Base-by-base conservation (phyloP, 768 basidiomycete genomes). In the Lentinus tigrinus region DNA sequence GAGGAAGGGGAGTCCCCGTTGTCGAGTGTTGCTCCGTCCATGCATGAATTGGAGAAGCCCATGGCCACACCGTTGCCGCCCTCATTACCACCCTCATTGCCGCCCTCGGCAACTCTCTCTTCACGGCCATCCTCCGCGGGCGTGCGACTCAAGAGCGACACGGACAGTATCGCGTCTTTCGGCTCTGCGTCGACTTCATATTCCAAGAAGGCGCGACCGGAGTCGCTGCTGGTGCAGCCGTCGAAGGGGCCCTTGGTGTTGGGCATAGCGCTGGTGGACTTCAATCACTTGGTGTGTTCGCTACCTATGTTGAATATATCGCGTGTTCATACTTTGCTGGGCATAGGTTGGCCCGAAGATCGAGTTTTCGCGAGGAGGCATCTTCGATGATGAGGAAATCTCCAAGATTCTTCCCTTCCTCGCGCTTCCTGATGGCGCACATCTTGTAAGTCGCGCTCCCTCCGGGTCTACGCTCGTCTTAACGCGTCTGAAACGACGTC, bases 371-470 rank as follows among this genome's bases (percentile, higher is more conserved):
- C 77, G 84, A 65, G 91, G 91, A 3, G 85, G 86, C 3, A 81
- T 96, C 28, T 88, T 91, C 62, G 81, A 91, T 36, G 88, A 98
- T 68, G 91, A 93, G 59, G 92, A 95, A 69, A 79, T 98, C 27
- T 77, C 78, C 34, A 90, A 88, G 70, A 85, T 93, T 34, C 77
- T 99, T 28, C 97, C 97, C 0, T 98, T 99, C 75, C 81, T 99
- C 13, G 97, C 97, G 0, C 80, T 99, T 26, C 97, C 97, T 1
- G 97, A 99, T 67, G 97, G 97, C 17, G 97, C 97, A 10, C 97
- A 99, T 74, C 71, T 97, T 64, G 93, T 95, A 65, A 61, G 88
- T 75, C 38, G 36, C 47, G 34, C 53, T 24, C 39, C 17, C 60
- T 48, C 10, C n/a, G n/a, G n/a, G n/a, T n/a, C n/a, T n/a, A n/a